Evolutionary conservation across 2,329 filamentous ascomycete species (phyloP), one percentile per base, ranked within the genome.

Genomic region (Colletotrichum spaethianum): DNA sequence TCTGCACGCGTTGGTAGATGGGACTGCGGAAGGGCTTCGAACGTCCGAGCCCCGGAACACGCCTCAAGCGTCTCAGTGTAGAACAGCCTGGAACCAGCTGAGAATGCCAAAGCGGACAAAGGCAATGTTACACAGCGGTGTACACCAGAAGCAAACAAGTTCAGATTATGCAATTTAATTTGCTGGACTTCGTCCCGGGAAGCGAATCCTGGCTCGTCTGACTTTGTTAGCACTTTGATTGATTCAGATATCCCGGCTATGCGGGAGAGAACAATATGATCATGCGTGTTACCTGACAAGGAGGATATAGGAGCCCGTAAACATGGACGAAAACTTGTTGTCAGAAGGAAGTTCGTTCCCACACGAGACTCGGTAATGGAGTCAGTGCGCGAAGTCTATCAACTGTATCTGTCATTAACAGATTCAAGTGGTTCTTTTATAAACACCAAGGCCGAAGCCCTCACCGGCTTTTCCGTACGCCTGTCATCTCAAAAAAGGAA

Each of bases 131-230:
- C 69, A 63, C 69, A 20, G 55, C 18, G 57, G 12, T 56, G 23
- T 57, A 28, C 42, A 40, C 52, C 36, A 38, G 44, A 46, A 59
- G 52, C 64, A 68, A 60, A 69, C 57, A 46, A 53, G 42, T 63
- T 69, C 64, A 68, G 64, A 63, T 72, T 69, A 36, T 55, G 65
- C 52, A 59, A n/a, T 63, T 33, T 59, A 46, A 72, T 72, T 63
- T 63, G 69, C 52, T 72, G 38, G 36, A 31, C 20, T 50, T 44
- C 48, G 69, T 67, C 64, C 57, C 57, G 36, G 61, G 40, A 72
- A 72, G 69, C 64, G 69, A 72, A 48, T 38, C 57, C 64, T 40
- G 26, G 69, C 64, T 72, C 65, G 63, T 68, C 69, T 69, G 64
- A 72, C 69, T 52, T 63, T 33, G 53, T 72, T 50, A 72, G 64